These are phyloP conservation scores for Helichrysum umbraculigerum DNA, from an alignment of 129 eudicot genomes.

Conservation along the genomic window DNA sequence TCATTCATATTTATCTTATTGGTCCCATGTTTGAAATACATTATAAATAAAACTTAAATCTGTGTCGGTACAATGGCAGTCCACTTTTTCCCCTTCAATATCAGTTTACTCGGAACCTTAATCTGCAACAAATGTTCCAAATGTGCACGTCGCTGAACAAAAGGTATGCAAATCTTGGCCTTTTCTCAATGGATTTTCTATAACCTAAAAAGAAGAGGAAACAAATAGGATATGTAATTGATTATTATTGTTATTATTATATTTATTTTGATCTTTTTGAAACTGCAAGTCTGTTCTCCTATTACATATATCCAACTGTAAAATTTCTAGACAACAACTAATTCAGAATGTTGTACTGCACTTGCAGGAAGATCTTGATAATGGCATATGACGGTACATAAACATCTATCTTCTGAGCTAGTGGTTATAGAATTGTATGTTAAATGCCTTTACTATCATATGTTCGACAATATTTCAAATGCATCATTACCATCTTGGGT, in stretches of 20 bases:
- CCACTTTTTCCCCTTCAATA: constrained; percentile 38
- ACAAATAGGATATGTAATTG: neutral
- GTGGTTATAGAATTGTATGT: no score
- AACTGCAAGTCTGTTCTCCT: constrained; percentile 15
- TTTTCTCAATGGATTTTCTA: neutral
- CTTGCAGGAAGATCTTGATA: constrained; percentile 32
- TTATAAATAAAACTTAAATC: neutral
- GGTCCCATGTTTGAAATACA: neutral
- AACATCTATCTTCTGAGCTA: no score
- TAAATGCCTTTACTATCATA: no score
- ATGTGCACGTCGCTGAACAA: constrained; percentile 23
- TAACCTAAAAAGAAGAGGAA: neutral
- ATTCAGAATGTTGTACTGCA: constrained; percentile 46
- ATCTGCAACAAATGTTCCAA: constrained; percentile 28
- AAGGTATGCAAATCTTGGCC: constrained; percentile 38
- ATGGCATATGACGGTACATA: neutral
- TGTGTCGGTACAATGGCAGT: constrained; percentile 28
- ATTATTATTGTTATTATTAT: no score
- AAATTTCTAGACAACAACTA: constrained; percentile 27
- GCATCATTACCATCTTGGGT: no score
- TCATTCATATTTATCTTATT: no score
- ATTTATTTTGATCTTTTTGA: neutral
- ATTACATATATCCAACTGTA: constrained; percentile 28
- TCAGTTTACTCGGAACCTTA: constrained; percentile 36
- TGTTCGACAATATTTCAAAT: no score